Percentiles rank a stretch among this genome's conserved stretches.
Evolutionary conservation across 2,329 filamentous ascomycete species (phyloP).

Genomic region (Hymenoscyphus scutula): DNA sequence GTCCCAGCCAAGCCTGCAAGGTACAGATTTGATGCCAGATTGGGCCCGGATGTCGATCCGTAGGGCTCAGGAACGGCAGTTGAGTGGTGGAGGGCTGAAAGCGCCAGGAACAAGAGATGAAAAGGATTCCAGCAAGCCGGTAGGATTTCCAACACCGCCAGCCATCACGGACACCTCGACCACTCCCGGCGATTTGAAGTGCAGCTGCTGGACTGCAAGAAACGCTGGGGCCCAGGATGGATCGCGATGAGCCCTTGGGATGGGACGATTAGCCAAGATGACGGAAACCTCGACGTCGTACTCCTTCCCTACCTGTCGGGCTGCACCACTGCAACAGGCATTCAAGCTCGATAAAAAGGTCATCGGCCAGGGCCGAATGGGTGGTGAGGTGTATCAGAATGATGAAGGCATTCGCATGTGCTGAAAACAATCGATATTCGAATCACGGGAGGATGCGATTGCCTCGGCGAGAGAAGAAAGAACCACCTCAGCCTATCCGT

Average conservation of each 20-base stretch:
- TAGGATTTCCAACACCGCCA: background rate
- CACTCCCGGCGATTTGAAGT: background rate
- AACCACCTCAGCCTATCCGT: too few relatives aligned
- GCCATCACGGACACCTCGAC: background rate
- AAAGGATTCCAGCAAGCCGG: conserved; percentile 6
- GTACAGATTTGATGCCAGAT: background rate
- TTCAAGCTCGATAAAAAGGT: background rate
- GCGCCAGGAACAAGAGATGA: conserved; percentile 8
- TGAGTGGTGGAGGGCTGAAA: conserved; percentile 4
- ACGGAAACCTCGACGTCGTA: background rate
- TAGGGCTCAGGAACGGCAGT: conserved; percentile 8
- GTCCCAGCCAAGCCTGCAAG: conserved; percentile 1
- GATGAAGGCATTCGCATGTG: conserved; percentile 4
- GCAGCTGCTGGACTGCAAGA: background rate
- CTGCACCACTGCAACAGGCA: background rate
- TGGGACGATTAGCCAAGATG: conserved; percentile 4
- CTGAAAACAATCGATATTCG: background rate
- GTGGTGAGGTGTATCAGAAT: background rate
- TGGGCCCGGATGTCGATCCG: background rate
- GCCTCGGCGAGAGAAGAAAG: background rate
- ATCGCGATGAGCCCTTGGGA: background rate
- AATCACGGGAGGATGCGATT: background rate
- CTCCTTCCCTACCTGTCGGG: background rate
- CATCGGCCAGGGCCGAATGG: background rate
- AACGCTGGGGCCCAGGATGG: background rate